A percentile compares a stretch with the other conserved stretches of the same genome.
Evolutionary conservation across 257 asterid genomes (phyloP).

Genomic region (Capsicum rhomboideum): DNA sequence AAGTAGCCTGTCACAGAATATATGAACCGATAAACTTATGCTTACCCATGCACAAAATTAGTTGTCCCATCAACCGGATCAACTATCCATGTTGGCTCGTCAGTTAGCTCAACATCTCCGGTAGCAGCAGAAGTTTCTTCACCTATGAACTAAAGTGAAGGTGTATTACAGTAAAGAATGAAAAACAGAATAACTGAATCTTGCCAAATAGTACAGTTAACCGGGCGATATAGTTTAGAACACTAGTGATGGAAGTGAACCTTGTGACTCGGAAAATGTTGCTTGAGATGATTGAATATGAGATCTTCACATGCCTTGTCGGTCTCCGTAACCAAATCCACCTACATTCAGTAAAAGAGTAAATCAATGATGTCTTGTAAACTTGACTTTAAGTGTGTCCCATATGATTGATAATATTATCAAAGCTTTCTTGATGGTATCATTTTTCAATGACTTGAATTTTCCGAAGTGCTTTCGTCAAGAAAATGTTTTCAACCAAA

Average conservation of each 20-base stretch:
- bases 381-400: background rate
- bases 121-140: conserved; percentile 91
- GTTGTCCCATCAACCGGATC: conserved; percentile 98
- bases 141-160: conserved; percentile 61
- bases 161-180: background rate
- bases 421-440: background rate
- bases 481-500: background rate
- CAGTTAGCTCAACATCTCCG: conserved; percentile 66
- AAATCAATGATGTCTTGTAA: background rate
- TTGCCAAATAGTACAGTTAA: background rate
- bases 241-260: conserved; percentile 8
- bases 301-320: conserved; percentile 88
- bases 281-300: conserved; percentile 58
- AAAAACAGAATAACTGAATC: background rate
- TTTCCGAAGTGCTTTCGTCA: background rate
- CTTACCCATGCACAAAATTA: conserved; percentile 92
- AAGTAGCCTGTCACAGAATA: background rate
- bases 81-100: conserved; percentile 95
- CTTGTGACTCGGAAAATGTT: conserved; percentile 64
- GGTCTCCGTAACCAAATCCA: conserved; percentile 95
- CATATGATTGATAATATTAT: background rate
- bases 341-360: conserved; percentile 28
- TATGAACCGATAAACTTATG: background rate
- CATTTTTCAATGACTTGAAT: background rate
- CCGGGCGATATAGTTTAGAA: background rate